A percentile compares a stretch with the other conserved stretches of the same genome.
phyloP scores from a whole-genome alignment of 1,284 basidiomycete genomes.

The Baeospora myosura region DNA sequence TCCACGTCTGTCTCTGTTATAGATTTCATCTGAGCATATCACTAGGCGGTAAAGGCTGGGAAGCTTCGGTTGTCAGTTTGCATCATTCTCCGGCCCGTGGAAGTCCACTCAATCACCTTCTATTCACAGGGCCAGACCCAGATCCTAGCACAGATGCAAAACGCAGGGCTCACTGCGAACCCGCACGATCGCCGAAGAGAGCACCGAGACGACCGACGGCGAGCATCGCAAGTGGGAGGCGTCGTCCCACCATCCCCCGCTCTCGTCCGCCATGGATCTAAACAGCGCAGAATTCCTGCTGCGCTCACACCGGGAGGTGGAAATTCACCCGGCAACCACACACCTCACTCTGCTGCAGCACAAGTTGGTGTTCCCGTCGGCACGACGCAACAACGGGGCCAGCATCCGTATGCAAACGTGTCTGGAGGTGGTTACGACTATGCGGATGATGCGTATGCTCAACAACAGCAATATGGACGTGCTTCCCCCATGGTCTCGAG shows the following conservation, averaged over 20 bases:
- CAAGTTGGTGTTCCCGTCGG: constrained; percentile 66
- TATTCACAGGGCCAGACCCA: constrained; percentile 46
- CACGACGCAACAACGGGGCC: constrained; percentile 39
- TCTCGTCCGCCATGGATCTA: constrained; percentile 65
- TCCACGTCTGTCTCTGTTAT: constrained; percentile 4
- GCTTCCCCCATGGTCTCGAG: constrained; percentile 70
- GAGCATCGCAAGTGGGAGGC: constrained; percentile 50
- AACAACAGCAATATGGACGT: constrained; percentile 53
- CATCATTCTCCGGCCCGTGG: constrained; percentile 8
- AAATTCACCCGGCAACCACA: constrained; percentile 42
- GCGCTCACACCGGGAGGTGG: constrained; percentile 45
- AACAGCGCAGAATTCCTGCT: constrained; percentile 51
- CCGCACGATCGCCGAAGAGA: constrained; percentile 54
- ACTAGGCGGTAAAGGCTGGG: constrained; percentile 89
- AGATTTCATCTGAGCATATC: neutral
- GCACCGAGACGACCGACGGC: constrained; percentile 46
- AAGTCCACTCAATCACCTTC: constrained; percentile 9
- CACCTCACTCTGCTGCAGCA: constrained; percentile 64
- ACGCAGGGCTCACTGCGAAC: constrained; percentile 33
- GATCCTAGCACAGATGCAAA: constrained; percentile 56
- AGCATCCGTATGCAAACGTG: constrained; percentile 64
- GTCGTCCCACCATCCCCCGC: constrained; percentile 68
- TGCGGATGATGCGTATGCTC: constrained; percentile 39
- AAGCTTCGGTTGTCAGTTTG: constrained; percentile 71
- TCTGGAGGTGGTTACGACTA: constrained; percentile 56